phyloP scores from a whole-genome alignment of 768 basidiomycete genomes.

The Boletus sp. region DNA sequence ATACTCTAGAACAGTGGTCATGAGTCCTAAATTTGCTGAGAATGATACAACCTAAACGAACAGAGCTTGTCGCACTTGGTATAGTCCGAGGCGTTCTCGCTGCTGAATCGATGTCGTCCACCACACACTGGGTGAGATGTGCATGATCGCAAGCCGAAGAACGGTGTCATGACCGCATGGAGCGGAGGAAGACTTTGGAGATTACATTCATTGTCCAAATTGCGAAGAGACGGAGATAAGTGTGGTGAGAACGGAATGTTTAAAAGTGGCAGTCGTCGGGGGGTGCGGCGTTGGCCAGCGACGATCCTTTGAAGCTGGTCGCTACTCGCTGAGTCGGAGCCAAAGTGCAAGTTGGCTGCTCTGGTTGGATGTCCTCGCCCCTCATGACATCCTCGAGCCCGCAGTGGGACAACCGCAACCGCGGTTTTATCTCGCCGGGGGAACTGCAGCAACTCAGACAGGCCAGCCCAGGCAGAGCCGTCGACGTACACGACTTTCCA shows the following conservation, averaged over 20 bases:
- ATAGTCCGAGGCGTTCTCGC: not conserved
- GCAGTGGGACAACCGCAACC: slow-evolving; percentile 35
- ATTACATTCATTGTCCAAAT: not conserved
- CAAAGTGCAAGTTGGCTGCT: not conserved
- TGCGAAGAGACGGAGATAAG: not conserved
- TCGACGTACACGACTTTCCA: slow-evolving; percentile 34
- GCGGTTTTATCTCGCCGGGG: slow-evolving; percentile 34
- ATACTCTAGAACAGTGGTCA: not conserved
- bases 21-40: not conserved
- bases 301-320: slow-evolving; percentile 4
- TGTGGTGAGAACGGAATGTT: not conserved
- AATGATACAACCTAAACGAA: too few species aligned
- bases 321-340: not conserved
- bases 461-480: slow-evolving; percentile 27
- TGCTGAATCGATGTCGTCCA: not conserved
- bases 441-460: slow-evolving; percentile 35
- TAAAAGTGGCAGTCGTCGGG: not conserved
- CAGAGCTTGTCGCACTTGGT: too few species aligned
- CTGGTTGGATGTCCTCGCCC: slow-evolving; percentile 15
- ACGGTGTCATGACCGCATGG: not conserved
- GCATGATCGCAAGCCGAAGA: not conserved
- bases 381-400: slow-evolving; percentile 28
- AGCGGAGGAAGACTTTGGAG: not conserved
- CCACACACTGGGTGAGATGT: not conserved
- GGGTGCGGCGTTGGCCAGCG: not conserved